phyloP scores from a whole-genome alignment of 2,329 filamentous ascomycete species.

The Metarhizium humberi region DNA sequence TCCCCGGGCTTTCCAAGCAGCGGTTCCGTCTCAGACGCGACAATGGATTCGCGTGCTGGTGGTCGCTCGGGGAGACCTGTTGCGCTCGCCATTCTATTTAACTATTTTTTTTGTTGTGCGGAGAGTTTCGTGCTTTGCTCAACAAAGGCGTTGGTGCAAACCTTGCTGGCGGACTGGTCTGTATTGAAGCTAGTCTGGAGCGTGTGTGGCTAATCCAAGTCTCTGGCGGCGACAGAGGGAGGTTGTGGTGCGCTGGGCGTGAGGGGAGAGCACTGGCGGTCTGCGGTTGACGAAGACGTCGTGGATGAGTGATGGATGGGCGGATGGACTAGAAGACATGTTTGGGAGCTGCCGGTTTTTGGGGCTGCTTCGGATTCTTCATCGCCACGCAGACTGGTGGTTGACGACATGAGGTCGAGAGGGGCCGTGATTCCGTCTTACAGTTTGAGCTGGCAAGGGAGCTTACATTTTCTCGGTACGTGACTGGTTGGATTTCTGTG shows the following conservation, averaged over 20 bases:
- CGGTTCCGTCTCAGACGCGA: constrained; percentile 29
- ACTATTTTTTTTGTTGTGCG: too few relatives aligned
- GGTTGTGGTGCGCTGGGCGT: too few relatives aligned
- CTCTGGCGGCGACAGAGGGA: too few relatives aligned
- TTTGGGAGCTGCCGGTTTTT: too few relatives aligned
- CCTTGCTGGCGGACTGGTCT: not conserved
- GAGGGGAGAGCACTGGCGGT: not conserved
- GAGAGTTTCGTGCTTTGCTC: not conserved
- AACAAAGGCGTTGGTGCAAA: not conserved
- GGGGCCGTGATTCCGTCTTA: not conserved
- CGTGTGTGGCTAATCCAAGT: too few relatives aligned
- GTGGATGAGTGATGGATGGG: not conserved
- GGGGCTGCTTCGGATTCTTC: not conserved
- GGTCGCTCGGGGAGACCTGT: constrained; percentile 53
- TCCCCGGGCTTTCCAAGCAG: constrained; percentile 54
- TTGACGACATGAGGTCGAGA: not conserved
- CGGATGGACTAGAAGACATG: not conserved
- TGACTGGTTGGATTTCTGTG: not conserved
- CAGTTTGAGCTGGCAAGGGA: not conserved
- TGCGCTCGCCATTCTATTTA: constrained; percentile 53
- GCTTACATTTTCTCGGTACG: not conserved
- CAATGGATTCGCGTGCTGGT: constrained; percentile 15
- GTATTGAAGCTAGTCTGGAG: not conserved
- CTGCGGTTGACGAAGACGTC: not conserved
- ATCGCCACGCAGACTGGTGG: not conserved